Base-by-base conservation (phyloP, 2,329 filamentous ascomycete genomes). In the Emericellopsis cladophorae region DNA sequence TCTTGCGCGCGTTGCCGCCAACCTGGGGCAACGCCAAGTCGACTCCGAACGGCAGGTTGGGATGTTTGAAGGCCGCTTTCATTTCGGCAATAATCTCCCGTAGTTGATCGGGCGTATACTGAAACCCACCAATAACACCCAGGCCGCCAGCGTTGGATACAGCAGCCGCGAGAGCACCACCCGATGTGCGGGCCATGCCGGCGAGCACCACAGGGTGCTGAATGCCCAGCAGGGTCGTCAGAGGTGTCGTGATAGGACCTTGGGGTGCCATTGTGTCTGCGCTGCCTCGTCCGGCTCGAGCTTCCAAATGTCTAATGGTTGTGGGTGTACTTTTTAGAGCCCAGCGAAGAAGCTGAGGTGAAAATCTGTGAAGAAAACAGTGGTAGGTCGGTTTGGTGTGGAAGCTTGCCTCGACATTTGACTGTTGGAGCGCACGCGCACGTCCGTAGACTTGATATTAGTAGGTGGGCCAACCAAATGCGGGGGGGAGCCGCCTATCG, bases 1-100 rank as follows among this genome's bases (percentile, higher is more conserved):
- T 95, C 60, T 84, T 84, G 48, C 90, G 78, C 7, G 90, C 90
- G 29, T 65, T 70, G 33, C 83, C 87, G 42, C 90, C 90, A 42
- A 95, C 70, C 64, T 95, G 88, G 1, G 90, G 89, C 11, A 96
- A 74, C 0, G 89, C 89, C 2, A 96, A 79, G 59, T 96, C 90
- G 26, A 95, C 78, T 49, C 89, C 90, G 58, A 95, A 95, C 0
- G 89, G 85, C 5, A 94, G 72, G 36, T 72, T 69, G 0, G 81
- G 79, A 40, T 71, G 67, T 5, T 53, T 53, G 2, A 95, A 75
- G 48, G 81, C 70, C 11, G 77, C 69, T 66, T 95, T 95, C 54
- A 95, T 78, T 58, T 95, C 87, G 48, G 79, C 76, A 50, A 96
- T 79, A 65, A 93, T 93, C 47, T 76, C 68, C 50, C 82, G 82